These are phyloP conservation scores for Stentor roeselii DNA, from an alignment of 73 alveolate species.

Conservation along the genomic window DNA sequence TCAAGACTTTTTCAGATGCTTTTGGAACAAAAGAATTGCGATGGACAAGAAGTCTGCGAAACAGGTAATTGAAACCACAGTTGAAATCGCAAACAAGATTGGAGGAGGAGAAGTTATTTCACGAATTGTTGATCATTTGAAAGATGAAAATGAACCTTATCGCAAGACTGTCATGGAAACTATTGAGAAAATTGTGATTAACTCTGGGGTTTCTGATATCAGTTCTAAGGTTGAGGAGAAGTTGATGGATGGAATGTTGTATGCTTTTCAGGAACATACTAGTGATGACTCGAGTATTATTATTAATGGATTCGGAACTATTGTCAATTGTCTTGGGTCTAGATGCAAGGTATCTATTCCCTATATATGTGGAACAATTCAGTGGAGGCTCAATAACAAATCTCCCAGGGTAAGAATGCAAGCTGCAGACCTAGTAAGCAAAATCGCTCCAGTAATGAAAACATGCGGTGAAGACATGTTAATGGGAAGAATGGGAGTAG, in stretches of 20 bases:
- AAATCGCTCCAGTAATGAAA: slow-evolving; percentile 97
- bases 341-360: slow-evolving; percentile 97
- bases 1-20: slow-evolving; percentile 46
- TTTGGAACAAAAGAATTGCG: slow-evolving; percentile 92
- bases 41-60: slow-evolving; percentile 94
- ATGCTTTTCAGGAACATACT: slow-evolving; percentile 96
- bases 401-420: slow-evolving; percentile 98
- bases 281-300: slow-evolving; percentile 95
- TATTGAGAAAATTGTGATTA: slow-evolving; percentile 92
- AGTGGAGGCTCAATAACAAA: slow-evolving; percentile 99
- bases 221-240: slow-evolving; percentile 94
- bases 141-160: slow-evolving; percentile 96
- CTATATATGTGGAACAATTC: slow-evolving; percentile 94
- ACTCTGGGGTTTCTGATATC: slow-evolving; percentile 97
- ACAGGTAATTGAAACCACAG: slow-evolving; percentile 98
- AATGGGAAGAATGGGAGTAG: slow-evolving; percentile 91
- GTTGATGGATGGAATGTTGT: slow-evolving; percentile 97
- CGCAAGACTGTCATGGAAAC: slow-evolving; percentile 99
- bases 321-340: slow-evolving; percentile 97
- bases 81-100: slow-evolving; percentile 98
- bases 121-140: slow-evolving; percentile 87
- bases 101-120: slow-evolving; percentile 95
- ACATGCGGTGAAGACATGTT: slow-evolving; percentile 98
- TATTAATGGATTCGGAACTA: slow-evolving; percentile 98
- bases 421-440: slow-evolving; percentile 98